These are phyloP conservation scores for Amphibolis antarctica DNA, from an alignment of 106 monocot genomes.

Conservation along the genomic window DNA sequence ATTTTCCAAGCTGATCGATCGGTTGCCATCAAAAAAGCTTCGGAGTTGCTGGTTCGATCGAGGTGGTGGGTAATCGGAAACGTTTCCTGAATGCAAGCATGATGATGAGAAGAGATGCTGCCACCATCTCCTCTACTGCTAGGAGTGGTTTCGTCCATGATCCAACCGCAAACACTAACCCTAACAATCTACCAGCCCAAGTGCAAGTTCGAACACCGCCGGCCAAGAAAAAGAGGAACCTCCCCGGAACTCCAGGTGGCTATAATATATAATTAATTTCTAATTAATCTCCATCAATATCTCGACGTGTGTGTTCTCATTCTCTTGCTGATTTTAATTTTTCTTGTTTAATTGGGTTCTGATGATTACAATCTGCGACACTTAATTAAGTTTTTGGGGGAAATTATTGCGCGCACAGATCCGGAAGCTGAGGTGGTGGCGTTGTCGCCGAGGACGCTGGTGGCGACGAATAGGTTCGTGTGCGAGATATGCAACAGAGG, in stretches of 20 bases:
- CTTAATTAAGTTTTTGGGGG: neutral
- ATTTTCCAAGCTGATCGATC: too few relatives aligned
- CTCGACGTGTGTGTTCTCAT: too few relatives aligned
- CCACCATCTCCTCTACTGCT: neutral
- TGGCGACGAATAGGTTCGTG: conserved; percentile 24
- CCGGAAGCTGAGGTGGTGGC: conserved; percentile 23
- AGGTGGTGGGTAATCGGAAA: too few relatives aligned
- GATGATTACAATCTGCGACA: neutral
- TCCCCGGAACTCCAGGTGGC: conserved; percentile 13
- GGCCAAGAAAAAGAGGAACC: conserved; percentile 11
- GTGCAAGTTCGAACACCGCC: neutral
- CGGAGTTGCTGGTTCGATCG: too few relatives aligned
- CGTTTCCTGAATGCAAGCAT: neutral
- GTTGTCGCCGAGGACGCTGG: conserved; percentile 14
- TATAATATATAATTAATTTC: neutral
- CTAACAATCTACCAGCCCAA: neutral
- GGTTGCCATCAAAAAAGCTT: too few relatives aligned
- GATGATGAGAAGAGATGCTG: conserved; percentile 6
- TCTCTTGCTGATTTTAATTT: neutral
- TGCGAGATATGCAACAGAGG: conserved; percentile 24
- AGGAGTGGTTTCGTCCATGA: neutral
- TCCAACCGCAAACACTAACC: conserved; percentile 8
- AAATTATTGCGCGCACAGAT: conserved; percentile 1
- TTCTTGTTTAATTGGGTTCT: neutral
- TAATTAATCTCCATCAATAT: too few relatives aligned